These are phyloP conservation scores for Coffea eugenioides DNA, from an alignment of 257 asterid genomes.

Conservation along the genomic window DNA sequence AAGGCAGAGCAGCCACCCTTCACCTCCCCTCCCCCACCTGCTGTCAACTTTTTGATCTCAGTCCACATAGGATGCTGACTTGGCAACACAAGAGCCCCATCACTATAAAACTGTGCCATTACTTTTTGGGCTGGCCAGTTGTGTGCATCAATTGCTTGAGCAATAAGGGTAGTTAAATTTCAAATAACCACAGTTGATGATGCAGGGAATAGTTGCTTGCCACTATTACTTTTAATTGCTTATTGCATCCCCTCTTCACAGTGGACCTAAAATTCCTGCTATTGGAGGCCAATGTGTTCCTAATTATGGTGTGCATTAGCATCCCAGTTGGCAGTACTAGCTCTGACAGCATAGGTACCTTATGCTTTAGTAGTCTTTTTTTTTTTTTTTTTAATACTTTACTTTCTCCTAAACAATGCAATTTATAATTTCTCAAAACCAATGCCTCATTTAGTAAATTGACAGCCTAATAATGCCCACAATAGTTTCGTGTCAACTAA, in stretches of 20 bases:
- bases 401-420: constrained; percentile 57
- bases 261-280: constrained; percentile 44
- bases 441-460: not conserved
- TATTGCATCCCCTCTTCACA: constrained; percentile 40
- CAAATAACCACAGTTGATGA: constrained; percentile 14
- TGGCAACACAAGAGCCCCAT: constrained; percentile 44
- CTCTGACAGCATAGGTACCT: constrained; percentile 13
- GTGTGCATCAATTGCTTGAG: constrained; percentile 24
- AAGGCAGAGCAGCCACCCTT: constrained; percentile 45
- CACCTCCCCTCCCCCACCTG: constrained; percentile 39
- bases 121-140: constrained; percentile 19
- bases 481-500: not conserved
- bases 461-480: not conserved
- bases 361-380: not conserved
- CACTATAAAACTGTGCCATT: constrained; percentile 11
- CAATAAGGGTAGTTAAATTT: constrained; percentile 10
- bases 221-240: constrained; percentile 14
- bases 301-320: constrained; percentile 61
- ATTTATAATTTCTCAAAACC: constrained; percentile 1
- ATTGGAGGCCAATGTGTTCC: constrained; percentile 44
- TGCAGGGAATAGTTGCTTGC: constrained; percentile 20
- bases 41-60: constrained; percentile 45
- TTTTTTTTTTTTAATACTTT: constrained; percentile 31
- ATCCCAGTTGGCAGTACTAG: constrained; percentile 39
- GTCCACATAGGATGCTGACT: constrained; percentile 70